A percentile compares a stretch with the other conserved stretches of the same genome.
Evolutionary conservation across 2,329 filamentous ascomycete species (phyloP).

Genomic region (Aureobasidium vineae): DNA sequence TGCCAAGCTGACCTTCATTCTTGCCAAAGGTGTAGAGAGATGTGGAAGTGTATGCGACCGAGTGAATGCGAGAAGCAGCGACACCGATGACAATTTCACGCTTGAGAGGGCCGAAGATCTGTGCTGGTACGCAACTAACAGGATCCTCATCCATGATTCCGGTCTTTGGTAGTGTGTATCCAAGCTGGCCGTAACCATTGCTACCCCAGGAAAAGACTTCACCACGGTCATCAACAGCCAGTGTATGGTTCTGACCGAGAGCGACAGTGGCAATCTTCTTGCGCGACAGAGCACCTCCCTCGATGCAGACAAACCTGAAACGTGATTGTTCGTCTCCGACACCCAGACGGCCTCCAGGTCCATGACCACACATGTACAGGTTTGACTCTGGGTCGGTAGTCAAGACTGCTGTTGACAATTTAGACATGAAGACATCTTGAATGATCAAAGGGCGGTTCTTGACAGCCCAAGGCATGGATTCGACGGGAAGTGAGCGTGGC

Average conservation of each 20-base stretch:
- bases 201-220: constrained; percentile 94
- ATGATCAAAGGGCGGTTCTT: constrained; percentile 70
- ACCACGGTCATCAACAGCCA: constrained; percentile 82
- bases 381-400: constrained; percentile 87
- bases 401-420: constrained; percentile 84
- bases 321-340: constrained; percentile 86
- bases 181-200: constrained; percentile 81
- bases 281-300: constrained; percentile 68
- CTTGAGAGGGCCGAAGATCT: constrained; percentile 89
- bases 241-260: constrained; percentile 85
- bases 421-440: constrained; percentile 82
- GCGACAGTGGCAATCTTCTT: constrained; percentile 75
- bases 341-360: constrained; percentile 83
- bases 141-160: constrained; percentile 74
- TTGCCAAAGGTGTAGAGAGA: constrained; percentile 93
- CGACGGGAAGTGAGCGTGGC: constrained; percentile 36
- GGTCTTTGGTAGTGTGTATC: constrained; percentile 71
- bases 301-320: constrained; percentile 80
- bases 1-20: constrained; percentile 87
- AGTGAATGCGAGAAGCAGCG: constrained; percentile 87
- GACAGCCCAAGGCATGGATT: constrained; percentile 69
- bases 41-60: constrained; percentile 77
- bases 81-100: constrained; percentile 78
- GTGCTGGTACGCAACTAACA: constrained; percentile 75
- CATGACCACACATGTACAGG: constrained; percentile 88